Base-by-base conservation (phyloP, 805 yeast species). In the Saturnispora serradocipensis region DNA sequence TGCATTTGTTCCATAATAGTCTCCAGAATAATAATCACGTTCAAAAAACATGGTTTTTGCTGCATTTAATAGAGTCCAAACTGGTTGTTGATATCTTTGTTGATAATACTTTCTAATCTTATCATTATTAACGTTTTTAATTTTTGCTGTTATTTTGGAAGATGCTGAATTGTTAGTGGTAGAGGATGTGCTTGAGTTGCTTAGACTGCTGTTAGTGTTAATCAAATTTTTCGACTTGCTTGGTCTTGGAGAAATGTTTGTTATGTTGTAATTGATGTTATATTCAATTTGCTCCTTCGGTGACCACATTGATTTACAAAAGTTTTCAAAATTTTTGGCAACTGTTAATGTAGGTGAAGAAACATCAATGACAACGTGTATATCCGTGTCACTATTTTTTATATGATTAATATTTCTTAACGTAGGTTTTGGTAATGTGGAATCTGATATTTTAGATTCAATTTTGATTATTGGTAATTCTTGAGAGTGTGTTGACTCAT, bases 41-140 rank as follows among this genome's bases (percentile, higher is more conserved):
- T 76, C 63, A 34, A 68, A 60, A 55, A 68, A 69, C 73, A 78
- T 76, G 1, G 81, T 73, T 56, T 72, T 73, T 10, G 76, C 65
- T 1, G 81, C 79, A 25, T 76, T 73, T 0, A 78, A 61, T 45
- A 78, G 69, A 0, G 78, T 67, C 84, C 84, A 79, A 3, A 78
- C 53, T 3, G 82, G 82, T 55, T 80, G 80, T 44, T 67, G 67
- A 11, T 58, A 48, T 35, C 58, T 54, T 30, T 52, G 54, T 25
- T 56, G 53, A 24, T 56, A 40, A 24, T 50, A 51, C 48, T 58
- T 63, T 49, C 59, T 53, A 43, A 59, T 61, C 32, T 58, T 65
- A 13, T 64, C 68, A n/a, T 18, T 24, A 39, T 40, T 22, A n/a
- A 24, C 15, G 13, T 18, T 35, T 35, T 45, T 49, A 30, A 49